Evolutionary conservation across 345 rosid species (phyloP).

Genomic region (Pugionium dolabratum): DNA sequence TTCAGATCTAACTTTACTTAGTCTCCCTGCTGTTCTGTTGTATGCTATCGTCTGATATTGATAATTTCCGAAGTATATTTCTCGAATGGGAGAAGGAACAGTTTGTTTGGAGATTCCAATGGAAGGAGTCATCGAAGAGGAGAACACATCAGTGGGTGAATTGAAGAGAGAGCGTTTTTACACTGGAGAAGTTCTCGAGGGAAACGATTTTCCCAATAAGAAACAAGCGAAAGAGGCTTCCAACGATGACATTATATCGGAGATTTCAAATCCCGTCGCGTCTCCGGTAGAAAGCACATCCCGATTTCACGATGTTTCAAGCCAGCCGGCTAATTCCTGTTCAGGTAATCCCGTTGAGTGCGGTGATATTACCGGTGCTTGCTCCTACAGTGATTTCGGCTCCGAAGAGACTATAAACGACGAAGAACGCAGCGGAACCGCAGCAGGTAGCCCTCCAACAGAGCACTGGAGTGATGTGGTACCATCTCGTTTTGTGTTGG

Average conservation of each 20-base stretch:
- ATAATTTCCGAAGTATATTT: slow-evolving; percentile 7
- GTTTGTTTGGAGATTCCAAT: slow-evolving; percentile 46
- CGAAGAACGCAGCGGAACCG: slow-evolving; percentile 50
- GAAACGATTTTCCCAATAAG: slow-evolving; percentile 44
- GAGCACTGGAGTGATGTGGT: slow-evolving; percentile 43
- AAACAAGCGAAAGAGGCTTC: slow-evolving; percentile 72
- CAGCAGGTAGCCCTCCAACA: slow-evolving; percentile 17
- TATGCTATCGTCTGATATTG: slow-evolving; percentile 30
- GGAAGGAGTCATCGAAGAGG: slow-evolving; percentile 38
- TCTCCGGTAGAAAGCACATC: slow-evolving; percentile 58
- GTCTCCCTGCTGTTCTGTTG: slow-evolving; percentile 28
- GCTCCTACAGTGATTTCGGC: slow-evolving; percentile 47
- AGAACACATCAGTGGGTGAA: slow-evolving; percentile 41
- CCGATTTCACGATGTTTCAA: slow-evolving; percentile 54
- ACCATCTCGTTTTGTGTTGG: slow-evolving; percentile 65
- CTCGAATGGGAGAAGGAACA: slow-evolving; percentile 58
- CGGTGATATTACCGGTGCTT: not conserved
- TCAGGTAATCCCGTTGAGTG: slow-evolving; percentile 39
- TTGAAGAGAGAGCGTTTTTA: slow-evolving; percentile 50
- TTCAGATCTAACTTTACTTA: slow-evolving; percentile 32
- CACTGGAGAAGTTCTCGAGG: slow-evolving; percentile 39
- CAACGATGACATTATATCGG: slow-evolving; percentile 72
- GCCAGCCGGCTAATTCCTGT: slow-evolving; percentile 44
- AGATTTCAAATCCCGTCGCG: slow-evolving; percentile 72
- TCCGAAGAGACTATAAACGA: slow-evolving; percentile 58